Evolutionary conservation across 257 asterid species (phyloP), one percentile per base, ranked within the genome.

Genomic region (Solanum virginianum): DNA sequence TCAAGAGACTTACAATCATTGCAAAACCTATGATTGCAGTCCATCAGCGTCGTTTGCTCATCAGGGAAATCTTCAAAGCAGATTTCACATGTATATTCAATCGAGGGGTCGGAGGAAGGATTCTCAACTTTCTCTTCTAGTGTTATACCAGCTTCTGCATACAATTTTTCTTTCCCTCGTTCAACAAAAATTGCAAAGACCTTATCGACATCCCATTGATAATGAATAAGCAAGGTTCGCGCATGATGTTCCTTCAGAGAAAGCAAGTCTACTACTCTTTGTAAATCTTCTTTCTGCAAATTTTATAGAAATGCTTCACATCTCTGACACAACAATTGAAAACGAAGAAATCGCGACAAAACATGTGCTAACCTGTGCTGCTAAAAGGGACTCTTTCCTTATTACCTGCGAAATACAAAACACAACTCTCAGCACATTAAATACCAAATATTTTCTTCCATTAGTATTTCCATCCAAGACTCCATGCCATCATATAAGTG

Each of bases 11-110:
- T 83, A 93, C 97, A 93, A 45, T 85, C 87, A 84, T 91, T 88
- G 93, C 97, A 93, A 89, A 90, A 93, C 68, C 89, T 86, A 87
- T 91, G 97, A 87, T 94, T 92, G 83, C 97, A 93, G 5, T 93
- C 94, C 94, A 90, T 92, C 26, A 85, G 74, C 14, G 93, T 91
- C 24, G 77, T 90, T 53, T 90, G 86, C 9, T 54, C 83, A 17
- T 88, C 57, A 20, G 85, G 85, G 72, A 91, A 71, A 20, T 91
- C 93, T 8, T 93, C 91, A 54, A 70, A 91, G 88, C 95, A 93
- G 85, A 92, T 90, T 81, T 83, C 83, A 66, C 96, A 92, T 24
- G 86, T 80, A 79, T 81, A 59, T 36, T 85, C 81, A 22, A 72
- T 11, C 8, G 71, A 69, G 84, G 86, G 32, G 47, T 59, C 55